Evolutionary conservation across 2,329 filamentous ascomycete genomes (phyloP).

Genomic region (Hypoxylon sp.): DNA sequence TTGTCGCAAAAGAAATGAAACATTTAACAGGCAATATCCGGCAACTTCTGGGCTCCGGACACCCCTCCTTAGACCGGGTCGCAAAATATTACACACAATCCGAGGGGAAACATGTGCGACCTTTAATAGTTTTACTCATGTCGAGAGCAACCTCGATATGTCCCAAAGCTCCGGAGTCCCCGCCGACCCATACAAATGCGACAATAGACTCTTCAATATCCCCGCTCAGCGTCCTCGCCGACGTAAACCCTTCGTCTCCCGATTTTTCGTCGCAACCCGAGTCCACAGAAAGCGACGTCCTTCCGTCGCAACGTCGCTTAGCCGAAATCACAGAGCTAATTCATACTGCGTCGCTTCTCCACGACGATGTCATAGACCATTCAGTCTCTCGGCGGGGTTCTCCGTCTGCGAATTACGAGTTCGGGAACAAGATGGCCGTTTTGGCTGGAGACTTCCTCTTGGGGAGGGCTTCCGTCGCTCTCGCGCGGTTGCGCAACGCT

Average conservation of each 20-base stretch:
- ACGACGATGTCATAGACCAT: constrained; percentile 98
- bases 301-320: constrained; percentile 91
- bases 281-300: constrained; percentile 75
- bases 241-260: constrained; percentile 83
- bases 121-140: constrained; percentile 96
- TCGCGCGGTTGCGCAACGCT: constrained; percentile 89
- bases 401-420: constrained; percentile 92
- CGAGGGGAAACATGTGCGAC: constrained; percentile 96
- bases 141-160: constrained; percentile 89
- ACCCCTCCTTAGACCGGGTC: constrained; percentile 93
- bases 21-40: constrained; percentile 94
- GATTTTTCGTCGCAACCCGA: constrained; percentile 60
- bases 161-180: constrained; percentile 67
- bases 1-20: constrained; percentile 97
- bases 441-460: constrained; percentile 97
- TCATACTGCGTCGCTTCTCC: constrained; percentile 94
- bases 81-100: constrained; percentile 98
- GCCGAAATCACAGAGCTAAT: constrained; percentile 98
- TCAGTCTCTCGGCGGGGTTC: constrained; percentile 86
- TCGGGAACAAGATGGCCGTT: constrained; percentile 99
- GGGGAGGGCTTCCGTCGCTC: constrained; percentile 90
- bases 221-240: constrained; percentile 74
- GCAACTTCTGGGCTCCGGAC: constrained; percentile 91
- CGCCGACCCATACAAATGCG: constrained; percentile 59
- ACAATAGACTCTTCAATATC: constrained; percentile 70